phyloP scores from a whole-genome alignment of 352 stramenopile genomes.

The Phytophthora rubi region DNA sequence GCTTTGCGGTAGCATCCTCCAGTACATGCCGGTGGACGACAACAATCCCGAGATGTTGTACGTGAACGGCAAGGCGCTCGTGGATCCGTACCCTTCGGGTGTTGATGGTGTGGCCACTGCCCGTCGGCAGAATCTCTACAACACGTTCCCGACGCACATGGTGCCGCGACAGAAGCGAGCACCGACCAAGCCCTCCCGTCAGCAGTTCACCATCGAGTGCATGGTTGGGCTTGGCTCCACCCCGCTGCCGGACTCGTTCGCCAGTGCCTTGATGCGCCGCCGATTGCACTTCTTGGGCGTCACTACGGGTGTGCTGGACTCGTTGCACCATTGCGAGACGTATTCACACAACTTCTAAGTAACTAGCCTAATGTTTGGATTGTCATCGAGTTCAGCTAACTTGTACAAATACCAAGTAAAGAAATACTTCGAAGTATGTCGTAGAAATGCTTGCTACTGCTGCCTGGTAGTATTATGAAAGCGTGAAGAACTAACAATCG shows the following conservation, averaged over 20 bases:
- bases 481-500: neutral
- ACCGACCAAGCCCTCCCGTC: slow-evolving; percentile 17
- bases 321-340: slow-evolving; percentile 44
- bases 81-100: slow-evolving; percentile 36
- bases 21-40: slow-evolving; percentile 34
- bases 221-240: slow-evolving; percentile 54
- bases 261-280: slow-evolving; percentile 39
- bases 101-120: slow-evolving; percentile 26
- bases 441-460: neutral
- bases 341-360: slow-evolving; percentile 23
- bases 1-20: slow-evolving; percentile 32
- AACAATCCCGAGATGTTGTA: slow-evolving; percentile 33
- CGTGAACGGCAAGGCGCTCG: slow-evolving; percentile 33
- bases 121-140: slow-evolving; percentile 47
- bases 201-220: slow-evolving; percentile 46
- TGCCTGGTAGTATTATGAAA: neutral
- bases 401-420: neutral
- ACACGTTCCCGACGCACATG: slow-evolving; percentile 58
- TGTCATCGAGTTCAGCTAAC: neutral
- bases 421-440: neutral
- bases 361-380: neutral
- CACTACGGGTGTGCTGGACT: slow-evolving; percentile 33
- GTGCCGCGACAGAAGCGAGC: slow-evolving; percentile 47
- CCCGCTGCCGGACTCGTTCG: slow-evolving; percentile 45
- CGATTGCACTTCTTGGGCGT: slow-evolving; percentile 50